phyloP scores from a whole-genome alignment of 176 grass and related monocot species.

The Aegilops bicornis region DNA sequence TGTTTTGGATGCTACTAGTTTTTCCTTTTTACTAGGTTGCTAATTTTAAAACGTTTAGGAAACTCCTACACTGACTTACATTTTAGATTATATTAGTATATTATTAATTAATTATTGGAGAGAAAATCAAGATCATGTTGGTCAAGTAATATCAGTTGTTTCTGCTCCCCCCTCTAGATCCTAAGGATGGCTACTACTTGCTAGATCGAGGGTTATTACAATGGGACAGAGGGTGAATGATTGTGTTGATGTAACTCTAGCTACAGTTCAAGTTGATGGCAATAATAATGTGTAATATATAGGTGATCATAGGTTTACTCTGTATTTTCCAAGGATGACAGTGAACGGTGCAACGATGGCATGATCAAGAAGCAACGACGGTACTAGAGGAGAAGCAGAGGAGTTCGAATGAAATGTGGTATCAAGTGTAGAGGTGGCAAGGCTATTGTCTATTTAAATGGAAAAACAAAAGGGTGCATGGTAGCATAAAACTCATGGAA shows the following conservation, averaged over 20 bases:
- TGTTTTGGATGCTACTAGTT: too few relatives aligned
- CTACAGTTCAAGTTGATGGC: neutral
- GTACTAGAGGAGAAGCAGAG: neutral
- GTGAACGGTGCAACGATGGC: neutral
- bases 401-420: too few relatives aligned
- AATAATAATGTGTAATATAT: neutral
- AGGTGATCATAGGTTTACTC: neutral
- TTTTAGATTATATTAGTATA: too few relatives aligned
- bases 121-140: neutral
- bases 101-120: too few relatives aligned
- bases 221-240: neutral
- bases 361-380: neutral
- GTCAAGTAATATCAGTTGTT: neutral
- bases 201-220: neutral
- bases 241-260: neutral
- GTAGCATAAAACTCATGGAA: too few relatives aligned
- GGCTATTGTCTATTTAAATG: too few relatives aligned
- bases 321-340: neutral
- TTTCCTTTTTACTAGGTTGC: too few relatives aligned
- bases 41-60: too few relatives aligned
- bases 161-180: neutral
- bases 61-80: too few relatives aligned
- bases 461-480: too few relatives aligned
- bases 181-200: neutral
- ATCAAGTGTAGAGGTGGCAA: too few relatives aligned